Evolutionary conservation across 31 red algal genomes (phyloP).

Genomic region (Asparagopsis taxiformis): DNA sequence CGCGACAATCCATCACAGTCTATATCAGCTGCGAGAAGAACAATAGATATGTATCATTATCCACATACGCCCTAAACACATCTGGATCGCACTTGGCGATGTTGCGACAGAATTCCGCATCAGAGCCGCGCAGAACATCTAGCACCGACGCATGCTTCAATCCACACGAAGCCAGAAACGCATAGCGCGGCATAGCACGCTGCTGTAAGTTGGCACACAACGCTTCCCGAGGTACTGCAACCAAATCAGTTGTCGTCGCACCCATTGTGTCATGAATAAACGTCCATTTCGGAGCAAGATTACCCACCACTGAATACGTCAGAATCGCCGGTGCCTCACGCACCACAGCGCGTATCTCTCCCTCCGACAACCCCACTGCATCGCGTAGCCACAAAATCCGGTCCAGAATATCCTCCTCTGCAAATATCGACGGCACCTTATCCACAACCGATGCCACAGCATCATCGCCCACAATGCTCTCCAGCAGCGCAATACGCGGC

Average conservation of each 20-base stretch:
- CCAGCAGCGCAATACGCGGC: slow-evolving; percentile 8
- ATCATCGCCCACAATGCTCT: slow-evolving; percentile 35
- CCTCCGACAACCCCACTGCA: slow-evolving; percentile 39
- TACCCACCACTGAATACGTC: slow-evolving; percentile 63
- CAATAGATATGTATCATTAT: slow-evolving; percentile 62
- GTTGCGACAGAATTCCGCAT: slow-evolving; percentile 64
- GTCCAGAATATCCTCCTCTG: slow-evolving; percentile 24
- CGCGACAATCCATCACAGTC: too few species aligned
- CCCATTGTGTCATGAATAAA: slow-evolving; percentile 65
- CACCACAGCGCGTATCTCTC: slow-evolving; percentile 35
- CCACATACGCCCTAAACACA: slow-evolving; percentile 55
- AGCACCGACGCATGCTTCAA: slow-evolving; percentile 13
- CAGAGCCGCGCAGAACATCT: slow-evolving; percentile 43
- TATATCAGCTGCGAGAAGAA: slow-evolving; percentile 63
- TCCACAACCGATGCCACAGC: slow-evolving; percentile 21
- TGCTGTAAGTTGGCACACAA: slow-evolving; percentile 65
- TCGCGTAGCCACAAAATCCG: slow-evolving; percentile 55
- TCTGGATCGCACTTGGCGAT: slow-evolving; percentile 41
- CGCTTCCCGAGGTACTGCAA: slow-evolving; percentile 52
- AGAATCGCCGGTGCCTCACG: slow-evolving; percentile 57
- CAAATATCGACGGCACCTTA: slow-evolving; percentile 48
- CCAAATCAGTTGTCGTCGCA: slow-evolving; percentile 36
- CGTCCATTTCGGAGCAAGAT: slow-evolving; percentile 67
- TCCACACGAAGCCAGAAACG: slow-evolving; percentile 47
- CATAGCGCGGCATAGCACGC: slow-evolving; percentile 70